phyloP scores from a whole-genome alignment of 208 protist genomes.

The Entamoeba nuttalli region DNA sequence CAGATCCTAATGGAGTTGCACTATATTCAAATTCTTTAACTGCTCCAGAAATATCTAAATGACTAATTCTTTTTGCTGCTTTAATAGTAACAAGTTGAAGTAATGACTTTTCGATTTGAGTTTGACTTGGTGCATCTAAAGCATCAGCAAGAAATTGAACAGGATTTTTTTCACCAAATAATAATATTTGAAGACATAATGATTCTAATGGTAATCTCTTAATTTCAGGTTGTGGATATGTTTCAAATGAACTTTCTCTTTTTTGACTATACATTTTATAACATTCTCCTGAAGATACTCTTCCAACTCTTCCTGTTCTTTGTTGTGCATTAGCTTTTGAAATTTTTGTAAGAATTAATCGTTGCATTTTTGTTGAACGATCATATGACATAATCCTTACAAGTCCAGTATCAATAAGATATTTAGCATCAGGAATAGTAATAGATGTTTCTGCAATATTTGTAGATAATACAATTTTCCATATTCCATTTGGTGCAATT shows the following conservation, averaged over 20 bases:
- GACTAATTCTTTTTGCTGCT: neutral
- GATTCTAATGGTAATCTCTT: neutral
- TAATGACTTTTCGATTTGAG: neutral
- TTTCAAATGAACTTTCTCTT: neutral
- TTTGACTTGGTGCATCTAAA: neutral
- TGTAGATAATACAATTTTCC: conserved; percentile 18
- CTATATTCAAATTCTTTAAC: neutral
- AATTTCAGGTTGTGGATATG: neutral
- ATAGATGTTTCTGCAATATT: conserved; percentile 27
- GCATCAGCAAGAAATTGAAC: neutral
- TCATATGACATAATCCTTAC: neutral
- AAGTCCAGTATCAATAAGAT: conserved; percentile 8
- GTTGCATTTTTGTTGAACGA: neutral
- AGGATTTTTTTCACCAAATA: neutral
- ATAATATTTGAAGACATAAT: neutral
- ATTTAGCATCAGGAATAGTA: conserved; percentile 17
- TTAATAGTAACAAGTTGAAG: neutral
- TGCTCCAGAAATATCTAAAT: neutral
- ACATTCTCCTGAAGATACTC: neutral
- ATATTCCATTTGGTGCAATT: neutral
- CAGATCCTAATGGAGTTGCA: neutral
- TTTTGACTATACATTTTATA: neutral
- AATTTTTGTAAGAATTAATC: neutral
- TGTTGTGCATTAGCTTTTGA: neutral
- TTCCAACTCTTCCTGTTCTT: conserved; percentile 6